Conservation (phyloP, 768 basidiomycete genomes). For the Russula foetens region DNA sequence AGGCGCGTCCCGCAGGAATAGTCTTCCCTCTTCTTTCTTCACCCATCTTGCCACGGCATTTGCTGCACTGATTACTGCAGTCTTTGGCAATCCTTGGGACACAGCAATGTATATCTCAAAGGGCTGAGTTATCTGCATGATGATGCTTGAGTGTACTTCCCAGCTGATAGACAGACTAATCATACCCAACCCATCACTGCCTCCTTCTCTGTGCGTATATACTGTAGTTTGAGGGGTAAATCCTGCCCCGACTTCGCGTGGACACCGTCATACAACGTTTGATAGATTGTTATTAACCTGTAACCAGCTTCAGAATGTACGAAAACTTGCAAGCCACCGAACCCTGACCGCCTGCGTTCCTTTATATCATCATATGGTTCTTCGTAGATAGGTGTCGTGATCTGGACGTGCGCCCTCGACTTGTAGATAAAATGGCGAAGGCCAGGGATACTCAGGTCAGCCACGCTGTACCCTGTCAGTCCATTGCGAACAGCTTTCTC, state of each 20-base stretch:
- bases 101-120: slow-evolving; percentile 87
- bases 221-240: slow-evolving; percentile 76
- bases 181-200: slow-evolving; percentile 92
- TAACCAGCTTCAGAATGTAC: slow-evolving; percentile 7
- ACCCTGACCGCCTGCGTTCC: slow-evolving; percentile 50
- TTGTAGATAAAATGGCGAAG: slow-evolving; percentile 95
- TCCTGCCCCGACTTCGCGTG: slow-evolving; percentile 86
- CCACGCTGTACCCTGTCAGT: slow-evolving; percentile 56
- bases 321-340: not conserved
- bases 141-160: not conserved
- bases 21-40: slow-evolving; percentile 69
- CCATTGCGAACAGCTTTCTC: slow-evolving; percentile 38
- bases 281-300: slow-evolving; percentile 83
- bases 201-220: slow-evolving; percentile 78
- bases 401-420: slow-evolving; percentile 79
- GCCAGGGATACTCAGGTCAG: slow-evolving; percentile 80
- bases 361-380: slow-evolving; percentile 65
- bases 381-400: slow-evolving; percentile 80
- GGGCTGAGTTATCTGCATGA: slow-evolving; percentile 73
- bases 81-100: slow-evolving; percentile 81
- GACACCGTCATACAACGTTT: slow-evolving; percentile 78
- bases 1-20: slow-evolving; percentile 87
- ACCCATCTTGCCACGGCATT: slow-evolving; percentile 89
- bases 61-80: slow-evolving; percentile 78
- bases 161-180: slow-evolving; percentile 2